Base-by-base conservation (phyloP, 768 basidiomycete genomes). In the Boletus sensibilis region DNA sequence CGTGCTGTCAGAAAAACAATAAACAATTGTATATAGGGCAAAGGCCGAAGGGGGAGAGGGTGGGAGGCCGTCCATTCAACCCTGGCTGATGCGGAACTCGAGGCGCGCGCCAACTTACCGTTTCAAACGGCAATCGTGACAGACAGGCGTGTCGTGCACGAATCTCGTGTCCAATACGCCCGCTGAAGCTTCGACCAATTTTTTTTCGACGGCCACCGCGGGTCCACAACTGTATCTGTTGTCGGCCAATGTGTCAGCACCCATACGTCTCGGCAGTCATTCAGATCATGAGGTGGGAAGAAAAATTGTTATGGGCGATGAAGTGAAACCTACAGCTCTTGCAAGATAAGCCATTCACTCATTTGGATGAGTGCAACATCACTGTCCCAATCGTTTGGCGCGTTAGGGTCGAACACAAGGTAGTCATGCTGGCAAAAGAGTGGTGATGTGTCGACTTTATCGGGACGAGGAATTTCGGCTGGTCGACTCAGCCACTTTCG, bases 401-500 rank as follows among this genome's bases (percentile, higher is more conserved):
- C 74, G 62, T 85, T 88, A 1, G 88, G 85, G 69, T 94, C 90
- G 47, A 92, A 74, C 14, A 75, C 68, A 9, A 93, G 78, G 57
- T 77, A 68, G 6, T 75, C 75, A 69, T 94, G 92, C 55, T 81
- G 73, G 70, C 92, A 94, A 47, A 91, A 62, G 64, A 89, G 85
- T 10, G 67, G 63, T 13, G 76, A 72, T 61, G 85, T 92, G 68
- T 90, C 83, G 35, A 92, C 66, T 6, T 50, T 55, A n/a, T 79
- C 78, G 0, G 92, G 91, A 31, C 90, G 82, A 31, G 74, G 59
- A 48, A 74, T 65, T 55, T 82, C 81, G 8, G 76, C 71, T 16
- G 87, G 87, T 50, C 78, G 79, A 51, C 74, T 73, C 8, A 86
- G 65, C 92, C 92, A 94, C 53, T 78, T 76, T 52, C 77, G 77